A percentile compares a stretch with the other conserved stretches of the same genome.
These are phyloP conservation scores for Cerioporus squamosus DNA, from an alignment of 1,284 basidiomycete genomes.

Conservation along the genomic window DNA sequence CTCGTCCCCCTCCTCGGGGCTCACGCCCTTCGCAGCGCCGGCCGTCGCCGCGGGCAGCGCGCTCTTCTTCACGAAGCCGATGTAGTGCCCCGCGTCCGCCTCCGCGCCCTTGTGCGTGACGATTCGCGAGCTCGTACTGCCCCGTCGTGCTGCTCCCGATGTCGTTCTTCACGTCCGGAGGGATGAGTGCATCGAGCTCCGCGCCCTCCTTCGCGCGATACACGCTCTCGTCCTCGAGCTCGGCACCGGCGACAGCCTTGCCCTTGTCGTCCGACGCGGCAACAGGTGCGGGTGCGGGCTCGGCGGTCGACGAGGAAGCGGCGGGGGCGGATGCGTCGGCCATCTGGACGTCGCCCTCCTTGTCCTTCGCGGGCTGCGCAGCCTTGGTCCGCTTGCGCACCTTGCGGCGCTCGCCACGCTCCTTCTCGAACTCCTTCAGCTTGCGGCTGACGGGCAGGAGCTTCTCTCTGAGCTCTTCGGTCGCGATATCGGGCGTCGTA, in stretches of 20 bases:
- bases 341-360: constrained; percentile 46
- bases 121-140: constrained; percentile 85
- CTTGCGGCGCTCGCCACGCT: constrained; percentile 84
- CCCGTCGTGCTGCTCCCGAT: constrained; percentile 76
- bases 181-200: constrained; percentile 68
- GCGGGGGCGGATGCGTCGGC: constrained; percentile 34
- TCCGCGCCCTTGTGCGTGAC: constrained; percentile 97
- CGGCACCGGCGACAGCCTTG: constrained; percentile 35
- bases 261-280: constrained; percentile 14
- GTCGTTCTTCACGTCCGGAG: constrained; percentile 69
- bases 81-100: constrained; percentile 94
- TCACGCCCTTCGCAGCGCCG: constrained; percentile 13
- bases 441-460: constrained; percentile 73
- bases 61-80: constrained; percentile 85
- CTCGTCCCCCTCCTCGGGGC: constrained; percentile 59
- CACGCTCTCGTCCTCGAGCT: constrained; percentile 64
- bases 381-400: constrained; percentile 77
- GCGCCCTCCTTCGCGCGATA: constrained; percentile 64
- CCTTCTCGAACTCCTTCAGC: constrained; percentile 82
- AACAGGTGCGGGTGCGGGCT: constrained; percentile 17
- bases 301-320: constrained; percentile 7
- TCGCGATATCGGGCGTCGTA: constrained; percentile 87
- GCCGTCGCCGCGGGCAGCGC: constrained; percentile 50
- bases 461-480: constrained; percentile 79
- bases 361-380: constrained; percentile 36